Conservation (phyloP, 441 rosid genomes). For the Eruca vesicaria region DNA sequence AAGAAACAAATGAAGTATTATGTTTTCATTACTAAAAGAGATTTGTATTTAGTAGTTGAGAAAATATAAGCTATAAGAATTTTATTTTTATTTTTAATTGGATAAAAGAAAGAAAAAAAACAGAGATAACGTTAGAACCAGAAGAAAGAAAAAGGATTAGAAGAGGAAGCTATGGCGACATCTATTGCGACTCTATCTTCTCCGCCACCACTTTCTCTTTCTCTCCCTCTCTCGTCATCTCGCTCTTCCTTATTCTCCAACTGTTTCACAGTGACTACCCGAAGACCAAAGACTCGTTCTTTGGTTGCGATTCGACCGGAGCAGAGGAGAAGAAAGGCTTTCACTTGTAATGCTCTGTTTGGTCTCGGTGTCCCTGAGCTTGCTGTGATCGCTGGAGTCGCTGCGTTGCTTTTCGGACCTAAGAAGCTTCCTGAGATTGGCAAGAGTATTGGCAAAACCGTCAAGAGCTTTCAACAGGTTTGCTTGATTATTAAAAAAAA, state of each 20-base stretch:
- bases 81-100: neutral
- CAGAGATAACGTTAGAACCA: slow-evolving; percentile 17
- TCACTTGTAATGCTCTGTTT: slow-evolving; percentile 77
- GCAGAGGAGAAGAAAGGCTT: slow-evolving; percentile 46
- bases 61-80: neutral
- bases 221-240: slow-evolving; percentile 44
- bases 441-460: slow-evolving; percentile 88
- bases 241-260: slow-evolving; percentile 36
- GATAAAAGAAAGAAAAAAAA: neutral
- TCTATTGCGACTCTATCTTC: slow-evolving; percentile 53
- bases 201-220: slow-evolving; percentile 34
- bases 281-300: slow-evolving; percentile 28
- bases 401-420: slow-evolving; percentile 93
- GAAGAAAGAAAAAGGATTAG: neutral
- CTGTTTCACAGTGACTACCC: slow-evolving; percentile 29
- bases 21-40: no score
- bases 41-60: no score
- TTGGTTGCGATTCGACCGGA: slow-evolving; percentile 41
- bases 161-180: slow-evolving; percentile 55
- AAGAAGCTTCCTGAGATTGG: slow-evolving; percentile 98
- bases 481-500: neutral
- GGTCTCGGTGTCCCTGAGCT: slow-evolving; percentile 98
- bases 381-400: slow-evolving; percentile 95
- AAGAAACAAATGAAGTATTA: no score
- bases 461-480: slow-evolving; percentile 96